phyloP scores from a whole-genome alignment of 2,329 filamentous ascomycete genomes.

The Aaosphaeria arxii region DNA sequence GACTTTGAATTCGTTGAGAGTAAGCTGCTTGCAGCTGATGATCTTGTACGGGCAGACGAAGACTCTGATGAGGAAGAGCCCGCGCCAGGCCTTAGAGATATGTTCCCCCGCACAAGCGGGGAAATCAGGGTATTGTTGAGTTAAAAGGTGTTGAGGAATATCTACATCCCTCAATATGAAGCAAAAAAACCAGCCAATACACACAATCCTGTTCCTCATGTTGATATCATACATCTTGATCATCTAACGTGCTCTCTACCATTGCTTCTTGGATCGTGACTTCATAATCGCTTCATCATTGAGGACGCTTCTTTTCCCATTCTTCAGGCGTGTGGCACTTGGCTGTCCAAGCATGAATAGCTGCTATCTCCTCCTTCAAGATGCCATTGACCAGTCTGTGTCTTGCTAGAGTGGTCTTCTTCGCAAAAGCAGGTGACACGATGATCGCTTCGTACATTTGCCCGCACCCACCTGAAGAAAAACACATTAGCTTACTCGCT shows the following conservation, averaged over 20 bases:
- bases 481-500: slow-evolving; percentile 11
- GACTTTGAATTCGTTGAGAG: slow-evolving; percentile 74
- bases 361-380: slow-evolving; percentile 82
- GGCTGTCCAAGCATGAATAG: slow-evolving; percentile 92
- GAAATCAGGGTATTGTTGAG: slow-evolving; percentile 64
- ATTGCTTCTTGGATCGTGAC: neutral
- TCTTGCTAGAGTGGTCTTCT: slow-evolving; percentile 70
- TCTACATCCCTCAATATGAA: neutral
- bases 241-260: neutral
- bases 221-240: neutral
- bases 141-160: slow-evolving; percentile 26
- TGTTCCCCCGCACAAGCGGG: slow-evolving; percentile 63
- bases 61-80: slow-evolving; percentile 37
- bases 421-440: slow-evolving; percentile 52
- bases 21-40: slow-evolving; percentile 59
- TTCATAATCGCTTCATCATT: slow-evolving; percentile 10
- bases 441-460: slow-evolving; percentile 70
- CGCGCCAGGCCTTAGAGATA: slow-evolving; percentile 46
- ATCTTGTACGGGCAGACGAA: slow-evolving; percentile 38
- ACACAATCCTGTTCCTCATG: neutral
- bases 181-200: too few relatives aligned
- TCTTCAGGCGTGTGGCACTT: slow-evolving; percentile 91
- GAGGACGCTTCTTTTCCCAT: slow-evolving; percentile 66
- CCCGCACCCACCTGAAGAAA: slow-evolving; percentile 60
- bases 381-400: slow-evolving; percentile 82